These are phyloP conservation scores for Cicer pinnatifidum DNA, from an alignment of 306 rosid species.

Conservation along the genomic window DNA sequence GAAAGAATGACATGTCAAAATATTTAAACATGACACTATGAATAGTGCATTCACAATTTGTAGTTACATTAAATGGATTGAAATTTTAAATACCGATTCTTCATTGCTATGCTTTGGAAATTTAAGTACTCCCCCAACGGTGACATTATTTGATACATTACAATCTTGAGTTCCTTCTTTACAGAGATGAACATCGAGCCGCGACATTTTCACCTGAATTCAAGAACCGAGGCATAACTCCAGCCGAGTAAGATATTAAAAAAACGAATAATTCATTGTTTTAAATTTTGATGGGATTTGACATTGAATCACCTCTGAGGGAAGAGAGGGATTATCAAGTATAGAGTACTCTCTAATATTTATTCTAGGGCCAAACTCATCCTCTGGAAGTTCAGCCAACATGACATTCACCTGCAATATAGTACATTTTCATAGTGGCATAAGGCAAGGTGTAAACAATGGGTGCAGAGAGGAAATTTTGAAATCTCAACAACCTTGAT, in stretches of 20 bases:
- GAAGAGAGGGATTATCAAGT: conserved; percentile 79
- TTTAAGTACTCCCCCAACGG: conserved; percentile 60
- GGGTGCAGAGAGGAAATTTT: neutral
- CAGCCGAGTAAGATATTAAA: conserved; percentile 22
- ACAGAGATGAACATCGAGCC: conserved; percentile 92
- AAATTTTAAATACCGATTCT: conserved; percentile 66
- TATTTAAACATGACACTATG: conserved; percentile 2
- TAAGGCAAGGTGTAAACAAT: conserved; percentile 20
- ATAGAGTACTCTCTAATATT: conserved; percentile 84
- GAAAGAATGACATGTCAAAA: conserved; percentile 38
- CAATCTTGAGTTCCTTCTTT: conserved; percentile 67
- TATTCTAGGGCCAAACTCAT: conserved; percentile 80
- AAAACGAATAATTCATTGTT: neutral
- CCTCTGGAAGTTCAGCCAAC: conserved; percentile 76
- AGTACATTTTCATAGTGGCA: conserved; percentile 42
- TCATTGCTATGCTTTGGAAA: conserved; percentile 92
- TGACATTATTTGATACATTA: conserved; percentile 58
- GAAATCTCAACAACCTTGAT: no score
- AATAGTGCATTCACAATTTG: no score
- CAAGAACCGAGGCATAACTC: conserved; percentile 40
- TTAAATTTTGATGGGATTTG: conserved; percentile 35
- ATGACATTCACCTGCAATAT: conserved; percentile 73
- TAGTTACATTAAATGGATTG: neutral
- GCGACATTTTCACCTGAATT: conserved; percentile 77
- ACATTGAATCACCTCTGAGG: conserved; percentile 63